Conservation (phyloP, 192 early-diverging fungal species). For the Oehlia diaphana region DNA sequence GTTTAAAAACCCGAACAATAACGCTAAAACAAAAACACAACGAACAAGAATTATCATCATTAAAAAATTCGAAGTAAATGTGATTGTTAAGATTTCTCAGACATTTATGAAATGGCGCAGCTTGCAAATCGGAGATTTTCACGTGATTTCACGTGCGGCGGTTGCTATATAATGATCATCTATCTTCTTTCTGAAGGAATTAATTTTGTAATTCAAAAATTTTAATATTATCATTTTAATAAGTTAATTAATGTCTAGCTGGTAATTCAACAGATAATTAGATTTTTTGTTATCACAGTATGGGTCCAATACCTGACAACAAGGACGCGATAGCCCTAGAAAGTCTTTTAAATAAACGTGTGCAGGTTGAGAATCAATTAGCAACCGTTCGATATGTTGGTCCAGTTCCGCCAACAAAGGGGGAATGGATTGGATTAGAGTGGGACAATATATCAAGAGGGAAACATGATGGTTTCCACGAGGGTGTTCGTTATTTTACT, state of each 20-base stretch:
- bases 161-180: too few species aligned
- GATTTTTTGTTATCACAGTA: neutral
- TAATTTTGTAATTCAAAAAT: too few species aligned
- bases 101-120: too few species aligned
- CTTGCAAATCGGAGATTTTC: too few species aligned
- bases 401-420: conserved; percentile 40
- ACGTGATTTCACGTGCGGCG: too few species aligned
- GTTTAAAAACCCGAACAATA: neutral
- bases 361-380: conserved; percentile 41
- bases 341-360: conserved; percentile 33
- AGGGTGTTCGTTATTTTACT: conserved; percentile 52
- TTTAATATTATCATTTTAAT: too few species aligned
- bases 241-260: too few species aligned
- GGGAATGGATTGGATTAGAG: conserved; percentile 64
- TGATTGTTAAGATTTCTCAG: too few species aligned
- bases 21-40: neutral
- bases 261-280: too few species aligned
- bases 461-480: conserved; percentile 60
- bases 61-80: neutral
- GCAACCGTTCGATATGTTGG: conserved; percentile 57
- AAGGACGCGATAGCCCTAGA: neutral
- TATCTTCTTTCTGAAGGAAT: too few species aligned
- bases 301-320: neutral
- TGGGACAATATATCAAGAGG: conserved; percentile 61
- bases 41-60: neutral